Percentiles rank a stretch among this genome's conserved stretches.
phyloP scores from a whole-genome alignment of 176 grass and related monocot genomes.

The Zea luxurians region DNA sequence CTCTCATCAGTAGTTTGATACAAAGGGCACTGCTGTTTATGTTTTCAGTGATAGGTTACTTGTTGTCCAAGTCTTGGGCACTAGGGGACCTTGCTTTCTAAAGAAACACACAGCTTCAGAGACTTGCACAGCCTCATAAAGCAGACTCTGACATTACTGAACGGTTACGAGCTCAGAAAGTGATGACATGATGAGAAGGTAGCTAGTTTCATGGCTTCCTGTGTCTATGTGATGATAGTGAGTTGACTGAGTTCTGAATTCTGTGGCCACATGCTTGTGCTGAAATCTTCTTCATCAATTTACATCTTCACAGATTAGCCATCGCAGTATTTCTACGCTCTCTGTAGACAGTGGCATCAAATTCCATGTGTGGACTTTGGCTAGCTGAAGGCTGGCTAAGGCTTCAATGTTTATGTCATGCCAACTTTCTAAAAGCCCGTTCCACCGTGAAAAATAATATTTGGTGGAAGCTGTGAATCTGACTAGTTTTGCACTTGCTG shows the following conservation, averaged over 20 bases:
- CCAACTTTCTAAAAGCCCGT: neutral
- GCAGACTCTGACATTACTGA: neutral
- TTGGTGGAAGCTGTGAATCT: conserved; percentile 17
- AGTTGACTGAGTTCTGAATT: neutral
- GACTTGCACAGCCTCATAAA: conserved; percentile 10
- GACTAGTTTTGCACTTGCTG: neutral
- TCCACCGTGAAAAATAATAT: neutral
- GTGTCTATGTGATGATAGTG: neutral
- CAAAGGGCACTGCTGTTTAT: conserved; percentile 1
- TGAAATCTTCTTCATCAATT: neutral
- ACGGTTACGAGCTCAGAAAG: neutral
- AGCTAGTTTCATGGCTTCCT: neutral
- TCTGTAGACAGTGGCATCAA: neutral
- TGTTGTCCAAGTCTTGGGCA: neutral
- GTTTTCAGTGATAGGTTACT: conserved; percentile 13
- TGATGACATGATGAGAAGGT: neutral
- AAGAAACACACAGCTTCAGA: neutral
- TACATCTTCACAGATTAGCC: neutral
- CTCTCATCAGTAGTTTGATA: neutral
- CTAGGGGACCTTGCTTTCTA: neutral
- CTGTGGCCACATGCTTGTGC: neutral
- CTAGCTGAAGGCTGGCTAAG: neutral
- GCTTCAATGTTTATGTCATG: neutral
- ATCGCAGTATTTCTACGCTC: neutral
- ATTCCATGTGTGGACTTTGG: neutral